A percentile compares a stretch with the other conserved stretches of the same genome.
phyloP scores from a whole-genome alignment of 345 rosid genomes.

The Lepidium didymum region DNA sequence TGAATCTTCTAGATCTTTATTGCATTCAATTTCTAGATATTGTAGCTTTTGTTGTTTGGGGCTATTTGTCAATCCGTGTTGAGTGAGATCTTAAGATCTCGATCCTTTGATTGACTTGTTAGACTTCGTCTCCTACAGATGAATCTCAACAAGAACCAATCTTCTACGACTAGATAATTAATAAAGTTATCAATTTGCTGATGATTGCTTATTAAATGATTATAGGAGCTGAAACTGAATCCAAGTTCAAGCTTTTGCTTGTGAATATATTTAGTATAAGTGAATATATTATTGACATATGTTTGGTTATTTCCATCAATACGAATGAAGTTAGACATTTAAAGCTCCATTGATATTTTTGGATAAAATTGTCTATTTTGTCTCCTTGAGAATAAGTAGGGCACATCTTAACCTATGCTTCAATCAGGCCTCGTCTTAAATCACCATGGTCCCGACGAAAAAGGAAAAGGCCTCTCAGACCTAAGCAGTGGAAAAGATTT shows the following conservation, averaged over 20 bases:
- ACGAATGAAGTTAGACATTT: background rate
- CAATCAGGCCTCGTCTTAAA: constrained; percentile 58
- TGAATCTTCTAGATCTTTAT: constrained; percentile 33
- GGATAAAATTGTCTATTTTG: background rate
- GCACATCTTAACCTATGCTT: constrained; percentile 2
- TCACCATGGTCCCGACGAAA: constrained; percentile 97
- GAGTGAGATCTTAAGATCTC: background rate
- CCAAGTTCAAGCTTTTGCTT: background rate
- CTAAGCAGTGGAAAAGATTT: constrained; percentile 74
- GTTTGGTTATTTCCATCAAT: background rate
- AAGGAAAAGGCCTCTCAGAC: constrained; percentile 62
- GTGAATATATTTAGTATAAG: background rate
- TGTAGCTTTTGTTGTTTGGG: background rate
- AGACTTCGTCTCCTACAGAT: background rate
- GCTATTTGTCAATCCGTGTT: background rate
- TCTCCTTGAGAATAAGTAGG: background rate
- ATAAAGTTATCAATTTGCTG: background rate
- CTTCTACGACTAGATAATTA: background rate
- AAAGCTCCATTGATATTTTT: background rate
- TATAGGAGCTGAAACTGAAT: background rate
- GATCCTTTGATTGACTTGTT: background rate
- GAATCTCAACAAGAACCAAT: background rate
- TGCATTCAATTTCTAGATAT: background rate
- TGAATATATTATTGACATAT: background rate
- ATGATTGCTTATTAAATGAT: background rate